A percentile compares a stretch with the other conserved stretches of the same genome.
Conservation (phyloP, 345 rosid genomes). For the Crucihimalaya himalaica region DNA sequence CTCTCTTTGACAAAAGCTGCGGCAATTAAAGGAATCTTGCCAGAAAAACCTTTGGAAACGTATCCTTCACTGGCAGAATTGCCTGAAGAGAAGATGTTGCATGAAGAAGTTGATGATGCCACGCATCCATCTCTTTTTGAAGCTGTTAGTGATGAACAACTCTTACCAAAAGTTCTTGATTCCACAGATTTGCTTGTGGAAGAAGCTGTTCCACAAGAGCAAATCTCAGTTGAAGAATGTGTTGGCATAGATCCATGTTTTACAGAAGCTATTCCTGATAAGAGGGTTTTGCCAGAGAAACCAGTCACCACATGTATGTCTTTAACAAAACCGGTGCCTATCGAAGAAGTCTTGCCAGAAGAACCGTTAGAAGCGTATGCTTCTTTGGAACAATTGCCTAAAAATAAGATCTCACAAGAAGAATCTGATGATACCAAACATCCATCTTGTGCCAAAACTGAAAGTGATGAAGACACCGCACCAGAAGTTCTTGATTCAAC, state of each 20-base stretch:
- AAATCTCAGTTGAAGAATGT: not conserved
- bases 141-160: constrained; percentile 6
- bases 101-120: constrained; percentile 23
- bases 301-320: constrained; percentile 6
- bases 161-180: not conserved
- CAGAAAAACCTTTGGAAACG: constrained; percentile 11
- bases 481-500: constrained; percentile 22
- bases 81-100: constrained; percentile 1
- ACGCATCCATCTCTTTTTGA: constrained; percentile 3
- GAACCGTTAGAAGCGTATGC: constrained; percentile 2
- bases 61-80: constrained; percentile 15
- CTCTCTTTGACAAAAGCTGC: constrained; percentile 12
- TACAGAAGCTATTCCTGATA: constrained; percentile 13
- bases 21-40: not conserved
- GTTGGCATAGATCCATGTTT: constrained; percentile 10
- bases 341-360: constrained; percentile 13
- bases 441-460: constrained; percentile 21
- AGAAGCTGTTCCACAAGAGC: constrained; percentile 14
- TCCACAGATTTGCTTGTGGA: not conserved
- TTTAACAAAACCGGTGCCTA: constrained; percentile 6
- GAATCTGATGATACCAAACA: constrained; percentile 15
- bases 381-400: constrained; percentile 20
- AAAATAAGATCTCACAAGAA: constrained; percentile 1
- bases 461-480: not conserved
- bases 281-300: constrained; percentile 20